Evolutionary conservation across 805 yeast genomes (phyloP), one percentile per base, ranked within the genome.

Genomic region (Lachancea kluyveri): DNA sequence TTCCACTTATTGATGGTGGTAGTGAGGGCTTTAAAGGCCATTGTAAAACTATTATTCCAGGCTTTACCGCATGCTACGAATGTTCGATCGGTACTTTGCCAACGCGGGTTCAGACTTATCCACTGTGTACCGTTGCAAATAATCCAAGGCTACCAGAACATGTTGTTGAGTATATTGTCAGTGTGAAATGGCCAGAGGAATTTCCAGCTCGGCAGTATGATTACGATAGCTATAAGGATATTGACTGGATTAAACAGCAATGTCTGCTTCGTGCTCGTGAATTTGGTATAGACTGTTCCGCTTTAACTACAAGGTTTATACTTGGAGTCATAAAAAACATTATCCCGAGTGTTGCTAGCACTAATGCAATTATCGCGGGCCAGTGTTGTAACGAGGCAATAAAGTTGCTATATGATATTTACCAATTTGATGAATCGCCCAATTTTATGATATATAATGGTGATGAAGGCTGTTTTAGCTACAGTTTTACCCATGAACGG

Each of bases 1-100:
- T 76, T 26, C 86, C 87, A 0, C 55, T 90, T 51, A 75, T 92
- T 10, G 98, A 90, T 53, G 96, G 96, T 4, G 98, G 96, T 3
- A 82, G 95, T 0, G 97, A 90, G 52, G 96, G 96, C 0, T 80
- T 90, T 50, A 72, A 82, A 42, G 98, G 98, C 3, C 95, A 90
- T 48, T 72, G 87, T 9, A 77, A 95, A 47, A 80, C 86, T 9
- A 86, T 90, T 22, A 59, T 87, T 11, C 97, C 98, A 1, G 76
- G 85, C 0, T 57, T 86, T 18, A 75, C 90, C 0, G 81, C 96
- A 0, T 90, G 98, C 59, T 90, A 85, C 62, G 97, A 90, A 54
- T 90, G 98, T 50, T 82, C 95, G 4, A 62, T 84, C 32, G 82
- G 79, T 37, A 70, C 94, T 54, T 63, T 87, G 24, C 74, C 83